Evolutionary conservation across 257 asterid species (phyloP).

Genomic region (Petunia secreta): DNA sequence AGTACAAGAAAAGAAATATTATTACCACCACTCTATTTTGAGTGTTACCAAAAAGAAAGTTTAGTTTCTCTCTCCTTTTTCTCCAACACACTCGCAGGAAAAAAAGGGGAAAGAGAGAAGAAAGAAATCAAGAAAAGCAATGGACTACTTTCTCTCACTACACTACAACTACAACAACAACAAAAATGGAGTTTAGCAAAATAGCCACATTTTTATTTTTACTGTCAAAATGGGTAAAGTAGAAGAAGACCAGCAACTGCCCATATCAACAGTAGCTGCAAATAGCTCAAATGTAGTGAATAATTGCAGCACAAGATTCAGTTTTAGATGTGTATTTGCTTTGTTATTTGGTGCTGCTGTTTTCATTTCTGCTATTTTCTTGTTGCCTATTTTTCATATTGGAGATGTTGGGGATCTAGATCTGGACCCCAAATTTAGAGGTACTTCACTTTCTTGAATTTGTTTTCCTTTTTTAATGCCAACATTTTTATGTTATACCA

Average conservation of each 20-base stretch:
- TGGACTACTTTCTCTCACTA: slow-evolving; percentile 42
- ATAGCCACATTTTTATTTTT: slow-evolving; percentile 56
- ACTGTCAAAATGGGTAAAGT: slow-evolving; percentile 74
- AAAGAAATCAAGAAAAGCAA: slow-evolving; percentile 22
- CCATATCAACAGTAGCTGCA: slow-evolving; percentile 56
- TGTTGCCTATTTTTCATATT: slow-evolving; percentile 66
- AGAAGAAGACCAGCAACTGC: slow-evolving; percentile 52
- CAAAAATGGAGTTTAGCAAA: slow-evolving; percentile 48
- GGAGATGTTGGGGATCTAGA: slow-evolving; percentile 70
- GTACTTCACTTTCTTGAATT: slow-evolving; percentile 30
- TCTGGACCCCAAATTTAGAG: slow-evolving; percentile 60
- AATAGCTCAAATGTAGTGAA: slow-evolving; percentile 45
- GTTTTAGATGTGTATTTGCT: slow-evolving; percentile 67
- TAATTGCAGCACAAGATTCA: slow-evolving; percentile 43
- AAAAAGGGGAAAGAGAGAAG: slow-evolving; percentile 22
- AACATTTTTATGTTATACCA: background rate
- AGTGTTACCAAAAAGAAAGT: slow-evolving; percentile 40
- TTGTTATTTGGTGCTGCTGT: slow-evolving; percentile 68
- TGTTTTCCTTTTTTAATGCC: background rate
- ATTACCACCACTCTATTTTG: slow-evolving; percentile 27
- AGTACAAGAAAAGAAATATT: slow-evolving; percentile 16
- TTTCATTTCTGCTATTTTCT: slow-evolving; percentile 68
- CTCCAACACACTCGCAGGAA: slow-evolving; percentile 24
- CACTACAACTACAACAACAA: slow-evolving; percentile 35
- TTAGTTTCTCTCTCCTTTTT: slow-evolving; percentile 31